Evolutionary conservation across 768 basidiomycete genomes (phyloP).

Genomic region (Gautieria morchelliformis): DNA sequence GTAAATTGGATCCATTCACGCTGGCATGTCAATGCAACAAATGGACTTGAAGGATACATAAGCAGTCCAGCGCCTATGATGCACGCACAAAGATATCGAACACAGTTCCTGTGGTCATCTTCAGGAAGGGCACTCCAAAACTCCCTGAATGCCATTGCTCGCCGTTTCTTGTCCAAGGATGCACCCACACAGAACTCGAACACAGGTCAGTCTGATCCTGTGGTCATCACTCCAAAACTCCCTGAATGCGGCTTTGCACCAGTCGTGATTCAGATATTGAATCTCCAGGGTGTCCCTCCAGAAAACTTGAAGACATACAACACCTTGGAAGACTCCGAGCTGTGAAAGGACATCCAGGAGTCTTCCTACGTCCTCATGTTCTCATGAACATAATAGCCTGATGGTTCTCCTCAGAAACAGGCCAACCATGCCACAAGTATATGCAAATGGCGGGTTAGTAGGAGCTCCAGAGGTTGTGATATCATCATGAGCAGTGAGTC

Average conservation of each 20-base stretch:
- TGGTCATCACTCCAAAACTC: too few relatives aligned
- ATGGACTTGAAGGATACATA: too few relatives aligned
- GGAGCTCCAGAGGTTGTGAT: conserved; percentile 98
- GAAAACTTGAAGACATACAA: too few relatives aligned
- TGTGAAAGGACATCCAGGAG: conserved; percentile 85
- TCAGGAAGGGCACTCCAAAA: conserved; percentile 95
- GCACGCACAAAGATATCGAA: conserved; percentile 54
- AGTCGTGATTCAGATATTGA: conserved; percentile 85
- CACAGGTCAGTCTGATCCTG: too few relatives aligned
- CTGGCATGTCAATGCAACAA: too few relatives aligned
- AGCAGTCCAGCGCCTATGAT: too few relatives aligned
- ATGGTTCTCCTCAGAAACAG: conserved; percentile 56
- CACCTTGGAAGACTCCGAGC: conserved; percentile 76
- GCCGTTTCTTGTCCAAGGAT: too few relatives aligned
- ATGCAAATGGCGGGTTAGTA: conserved; percentile 90
- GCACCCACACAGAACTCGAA: too few relatives aligned
- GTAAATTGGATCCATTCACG: too few relatives aligned
- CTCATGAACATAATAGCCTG: not conserved
- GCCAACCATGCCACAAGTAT: conserved; percentile 96
- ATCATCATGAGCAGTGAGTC: conserved; percentile 82
- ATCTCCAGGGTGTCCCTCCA: conserved; percentile 78
- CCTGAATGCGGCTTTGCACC: too few relatives aligned
- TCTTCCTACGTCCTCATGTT: conserved; percentile 65
- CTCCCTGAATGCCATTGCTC: conserved; percentile 93
- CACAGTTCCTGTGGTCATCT: conserved; percentile 87